Evolutionary conservation across 495 filamentous ascomycete species (phyloP), one percentile per base, ranked within the genome.

Genomic region (Patellaria atrata): DNA sequence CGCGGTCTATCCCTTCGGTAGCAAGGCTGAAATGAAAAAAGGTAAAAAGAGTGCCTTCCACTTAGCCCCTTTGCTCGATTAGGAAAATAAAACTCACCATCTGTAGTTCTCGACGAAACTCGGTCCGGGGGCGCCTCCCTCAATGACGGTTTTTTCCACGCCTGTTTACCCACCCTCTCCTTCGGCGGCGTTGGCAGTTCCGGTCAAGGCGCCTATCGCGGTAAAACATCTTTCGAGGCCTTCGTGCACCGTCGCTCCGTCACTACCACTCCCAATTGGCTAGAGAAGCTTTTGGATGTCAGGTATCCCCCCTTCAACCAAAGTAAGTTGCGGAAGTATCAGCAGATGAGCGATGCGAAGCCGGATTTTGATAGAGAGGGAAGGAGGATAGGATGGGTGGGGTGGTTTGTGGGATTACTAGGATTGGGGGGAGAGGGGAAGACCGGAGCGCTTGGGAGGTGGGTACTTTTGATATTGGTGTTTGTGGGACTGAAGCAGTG

Each of bases 101-200:
- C 14, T 27, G 11, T 20, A 41, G 44, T 61, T 22, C 49, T 58
- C 30, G 22, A 35, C 12, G 33, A 60, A 37, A 59, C 54, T 14
- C 54, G 58, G 33, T 56, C 54, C 3, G 56, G 55, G 15, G 56
- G 55, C 18, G 58, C 50, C 24, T 43, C 35, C 23, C n/a, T 55
- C 35, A 58, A 61, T 43, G 53, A 58, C 57, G 63, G 76, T 32
- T 81, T 72, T 47, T 75, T 83, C 57, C 86, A 94, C 60, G 77
- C 67, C 30, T 66, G 63, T 2, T 71, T 92, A 43, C 70, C 75
- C 14, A 82, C 75, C 6, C 60, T 93, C 3, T 64, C 82, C 33
- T 94, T 97, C 51, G 89, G 89, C 41, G 87, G 87, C 49, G 79
- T 97, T 20, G 89, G 89, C 38, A 72, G 82, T 45, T 81, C 73